phyloP scores from a whole-genome alignment of 139 green algal genomes.

The Volvox africanus region DNA sequence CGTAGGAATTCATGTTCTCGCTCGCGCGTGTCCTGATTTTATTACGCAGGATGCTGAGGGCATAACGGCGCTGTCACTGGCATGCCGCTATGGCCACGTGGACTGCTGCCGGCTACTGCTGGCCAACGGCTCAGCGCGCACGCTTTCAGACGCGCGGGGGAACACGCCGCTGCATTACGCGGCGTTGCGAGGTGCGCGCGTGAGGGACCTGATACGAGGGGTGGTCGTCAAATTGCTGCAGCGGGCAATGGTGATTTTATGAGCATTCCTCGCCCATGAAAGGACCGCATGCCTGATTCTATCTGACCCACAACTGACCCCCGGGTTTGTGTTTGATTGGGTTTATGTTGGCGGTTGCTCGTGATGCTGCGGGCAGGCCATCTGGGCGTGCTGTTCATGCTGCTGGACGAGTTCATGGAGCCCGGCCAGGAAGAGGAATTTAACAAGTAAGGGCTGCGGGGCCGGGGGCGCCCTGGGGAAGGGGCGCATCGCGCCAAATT shows the following conservation, averaged over 20 bases:
- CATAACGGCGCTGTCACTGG: constrained; percentile 37
- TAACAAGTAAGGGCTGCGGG: not conserved
- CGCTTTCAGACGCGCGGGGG: constrained; percentile 28
- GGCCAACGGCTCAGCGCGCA: constrained; percentile 37
- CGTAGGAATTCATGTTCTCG: no score
- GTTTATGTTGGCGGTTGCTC: no score
- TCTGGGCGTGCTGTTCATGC: constrained; percentile 55
- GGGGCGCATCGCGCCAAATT: not conserved
- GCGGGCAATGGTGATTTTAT: no score
- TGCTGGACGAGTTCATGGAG: constrained; percentile 51
- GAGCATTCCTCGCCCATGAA: no score
- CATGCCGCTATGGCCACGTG: constrained; percentile 30
- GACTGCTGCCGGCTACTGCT: constrained; percentile 45
- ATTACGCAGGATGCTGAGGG: constrained; percentile 17
- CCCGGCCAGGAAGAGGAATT: constrained; percentile 8
- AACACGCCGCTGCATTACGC: constrained; percentile 54
- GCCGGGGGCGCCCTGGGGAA: not conserved
- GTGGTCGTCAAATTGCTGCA: no score
- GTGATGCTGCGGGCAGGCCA: constrained; percentile 9
- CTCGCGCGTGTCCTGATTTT: not conserved
- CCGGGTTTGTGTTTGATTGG: no score
- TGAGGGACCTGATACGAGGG: not conserved
- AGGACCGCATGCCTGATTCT: no score
- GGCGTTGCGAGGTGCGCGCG: constrained; percentile 5
- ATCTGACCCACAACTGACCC: no score